These are phyloP conservation scores for Talaromyces ruber DNA, from an alignment of 495 filamentous ascomycete species.

Conservation along the genomic window DNA sequence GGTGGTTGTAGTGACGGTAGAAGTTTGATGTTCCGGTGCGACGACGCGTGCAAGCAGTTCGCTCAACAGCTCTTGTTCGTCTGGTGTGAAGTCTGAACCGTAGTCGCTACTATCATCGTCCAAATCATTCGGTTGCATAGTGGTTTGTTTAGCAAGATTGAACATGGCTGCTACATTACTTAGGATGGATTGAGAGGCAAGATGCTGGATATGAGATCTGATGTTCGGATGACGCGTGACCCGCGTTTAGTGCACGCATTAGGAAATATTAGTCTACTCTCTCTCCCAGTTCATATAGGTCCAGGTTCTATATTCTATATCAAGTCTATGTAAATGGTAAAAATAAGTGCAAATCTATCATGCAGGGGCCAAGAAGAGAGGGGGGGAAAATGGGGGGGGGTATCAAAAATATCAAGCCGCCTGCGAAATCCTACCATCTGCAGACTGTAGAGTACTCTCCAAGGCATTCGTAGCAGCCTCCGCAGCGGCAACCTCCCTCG, in stretches of 20 bases:
- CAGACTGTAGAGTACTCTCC: background rate
- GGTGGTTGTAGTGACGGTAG: conserved; percentile 15
- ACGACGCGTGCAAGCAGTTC: conserved; percentile 31
- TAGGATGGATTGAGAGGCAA: background rate
- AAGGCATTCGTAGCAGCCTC: conserved; percentile 14
- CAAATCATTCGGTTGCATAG: background rate
- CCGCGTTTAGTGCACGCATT: background rate
- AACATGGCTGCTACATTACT: background rate
- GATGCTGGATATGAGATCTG: background rate
- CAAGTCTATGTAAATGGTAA: background rate
- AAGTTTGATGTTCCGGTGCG: conserved; percentile 10
- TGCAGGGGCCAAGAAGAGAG: background rate
- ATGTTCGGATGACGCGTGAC: background rate
- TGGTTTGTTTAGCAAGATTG: background rate
- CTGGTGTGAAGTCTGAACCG: conserved; percentile 61
- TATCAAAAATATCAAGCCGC: conserved; percentile 3
- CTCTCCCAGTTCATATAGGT: too few species aligned
- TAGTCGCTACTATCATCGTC: conserved; percentile 45
- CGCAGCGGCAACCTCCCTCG: conserved; percentile 38
- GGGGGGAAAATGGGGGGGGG: conserved; percentile 3
- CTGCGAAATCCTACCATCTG: background rate
- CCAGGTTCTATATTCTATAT: background rate
- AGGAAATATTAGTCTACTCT: background rate
- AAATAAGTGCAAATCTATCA: background rate
- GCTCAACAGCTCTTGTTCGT: conserved; percentile 48